Evolutionary conservation across 371 early-diverging fungal genomes (phyloP), one percentile per base, ranked within the genome.

Genomic region (Catenaria anguillulae): DNA sequence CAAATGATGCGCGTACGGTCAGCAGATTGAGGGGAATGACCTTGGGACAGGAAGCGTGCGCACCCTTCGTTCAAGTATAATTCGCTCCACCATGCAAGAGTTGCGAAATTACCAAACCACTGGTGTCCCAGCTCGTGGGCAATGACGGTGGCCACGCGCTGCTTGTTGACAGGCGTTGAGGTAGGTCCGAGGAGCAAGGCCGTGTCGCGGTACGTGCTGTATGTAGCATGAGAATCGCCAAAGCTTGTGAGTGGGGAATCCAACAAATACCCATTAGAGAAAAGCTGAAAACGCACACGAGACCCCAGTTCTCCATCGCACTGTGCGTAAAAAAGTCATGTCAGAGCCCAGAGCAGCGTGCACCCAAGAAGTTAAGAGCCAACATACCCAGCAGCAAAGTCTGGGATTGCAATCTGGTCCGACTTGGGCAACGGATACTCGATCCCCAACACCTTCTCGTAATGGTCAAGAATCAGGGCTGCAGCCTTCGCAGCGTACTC

Each of bases 61-160:
- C 94, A 97, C 24, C 96, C 96, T 75, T 97, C 98, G 75, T 95
- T 94, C 43, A 97, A 80, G 93, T 94, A 97, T 42, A 97, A 78
- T 64, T 93, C 88, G 63, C 79, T 77, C 96, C 93, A 95, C 92
- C 58, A 58, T 62, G 78, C 79, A 85, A 86, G 85, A n/a, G 92
- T 92, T n/a, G 92, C 95, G 56, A 94, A 72, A 73, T 97, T 94
- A 31, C 98, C 98, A 73, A 97, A 95, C 90, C 93, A 93, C 80
- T 93, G 93, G 73, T 93, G 95, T 5, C 92, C 94, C 26, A 95
- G 76, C 77, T 97, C 97, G 71, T 96, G 98, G 56, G 85, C 83
- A 4, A 94, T 89, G 34, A 85, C 85, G 60, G 85, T 85, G 1
- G 92, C 92, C 46, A 91, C 80, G 45, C 77, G 70, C 69, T 91